Base-by-base conservation (phyloP, 108 stramenopile genomes). In the Fistulifera pelliculosa region DNA sequence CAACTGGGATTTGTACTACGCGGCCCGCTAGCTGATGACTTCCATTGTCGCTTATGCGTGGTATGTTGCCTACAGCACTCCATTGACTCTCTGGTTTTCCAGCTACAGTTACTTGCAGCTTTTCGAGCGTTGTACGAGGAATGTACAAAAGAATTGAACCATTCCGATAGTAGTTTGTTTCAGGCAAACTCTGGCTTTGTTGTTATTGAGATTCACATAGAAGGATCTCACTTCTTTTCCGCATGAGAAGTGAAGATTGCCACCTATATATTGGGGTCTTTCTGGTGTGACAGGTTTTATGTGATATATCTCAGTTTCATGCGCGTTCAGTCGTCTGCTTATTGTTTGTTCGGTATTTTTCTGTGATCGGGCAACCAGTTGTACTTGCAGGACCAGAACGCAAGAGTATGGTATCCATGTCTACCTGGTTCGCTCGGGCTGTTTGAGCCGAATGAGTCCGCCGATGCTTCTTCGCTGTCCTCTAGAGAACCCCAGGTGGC, bases 191-290 rank as follows among this genome's bases (percentile, higher is more conserved):
- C 45, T 42, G 2, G 82, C 64, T 17, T 44, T 65, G n/a, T 17
- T 26, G 18, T 58, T 52, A 19, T 48, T 25, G 17, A 25, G 17
- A 21, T 55, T 15, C 7, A 47, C 57, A 17, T 69, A 71, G 57
- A 88, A 91, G 11, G 59, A 61, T 41, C 58, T 27, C 2, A 96
- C 81, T 56, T 96, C 94, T 48, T 78, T 83, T 0, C 94, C 91
- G 61, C 90, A 90, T 2, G 90, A 83, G 61, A 93, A 93, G 56
- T 96, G 94, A 25, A 96, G 56, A 52, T 90, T 83, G 53, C 85
- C 85, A 1, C 94, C 94, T 21, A 96, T 71, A 70, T 93, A 96
- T 54, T 88, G 81, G 10, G 85, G 81, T 19, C 54, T 43, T 31
- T 64, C 64, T 15, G 87, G 86, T 39, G 77, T 73, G 10, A 90